phyloP scores from a whole-genome alignment of 2,329 filamentous ascomycete genomes.

The Cordyceps farinosa region DNA sequence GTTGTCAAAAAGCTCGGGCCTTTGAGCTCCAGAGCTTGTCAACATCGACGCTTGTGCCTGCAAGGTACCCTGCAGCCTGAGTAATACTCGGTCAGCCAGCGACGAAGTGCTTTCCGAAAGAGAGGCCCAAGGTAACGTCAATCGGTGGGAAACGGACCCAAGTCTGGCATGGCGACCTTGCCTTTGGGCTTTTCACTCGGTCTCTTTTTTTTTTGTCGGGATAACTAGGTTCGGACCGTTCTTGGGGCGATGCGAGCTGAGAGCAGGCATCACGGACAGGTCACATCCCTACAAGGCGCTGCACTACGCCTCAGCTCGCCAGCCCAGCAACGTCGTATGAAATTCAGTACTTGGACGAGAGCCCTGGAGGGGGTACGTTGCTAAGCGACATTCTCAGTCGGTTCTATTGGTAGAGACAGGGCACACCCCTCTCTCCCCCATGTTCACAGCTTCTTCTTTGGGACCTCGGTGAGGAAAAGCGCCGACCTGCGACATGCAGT shows the following conservation, averaged over 20 bases:
- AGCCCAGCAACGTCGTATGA: neutral
- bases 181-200: neutral
- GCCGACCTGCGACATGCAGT: neutral
- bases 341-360: too few species aligned
- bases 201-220: neutral
- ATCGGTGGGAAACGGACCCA: neutral
- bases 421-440: neutral
- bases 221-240: neutral
- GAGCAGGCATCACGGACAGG: too few species aligned
- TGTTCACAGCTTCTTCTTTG: neutral
- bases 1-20: neutral
- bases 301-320: neutral
- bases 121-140: neutral
- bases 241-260: too few species aligned
- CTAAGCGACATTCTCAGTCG: neutral
- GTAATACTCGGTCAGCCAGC: constrained; percentile 12
- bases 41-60: neutral
- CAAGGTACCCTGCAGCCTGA: constrained; percentile 11
- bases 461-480: neutral
- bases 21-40: neutral
- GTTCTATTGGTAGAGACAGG: neutral
- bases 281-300: neutral
- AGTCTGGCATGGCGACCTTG: neutral
- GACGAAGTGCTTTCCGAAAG: neutral
- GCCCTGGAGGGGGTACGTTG: neutral